These are phyloP conservation scores for Tephrocybe sp. DNA, from an alignment of 768 basidiomycete genomes.

Conservation along the genomic window DNA sequence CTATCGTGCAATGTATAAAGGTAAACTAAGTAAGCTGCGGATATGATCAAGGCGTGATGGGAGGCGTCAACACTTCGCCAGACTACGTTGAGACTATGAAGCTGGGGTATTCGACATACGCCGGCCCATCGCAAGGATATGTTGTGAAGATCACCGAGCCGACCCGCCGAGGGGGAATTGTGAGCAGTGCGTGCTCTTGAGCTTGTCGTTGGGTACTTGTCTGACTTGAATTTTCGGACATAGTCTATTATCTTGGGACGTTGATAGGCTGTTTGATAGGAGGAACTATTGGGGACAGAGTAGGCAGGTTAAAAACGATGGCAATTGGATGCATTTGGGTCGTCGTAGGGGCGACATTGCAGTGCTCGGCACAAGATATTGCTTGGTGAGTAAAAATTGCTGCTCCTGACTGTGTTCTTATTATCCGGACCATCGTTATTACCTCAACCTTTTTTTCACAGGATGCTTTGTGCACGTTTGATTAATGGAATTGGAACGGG, in stretches of 20 bases:
- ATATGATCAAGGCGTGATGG: constrained; percentile 49
- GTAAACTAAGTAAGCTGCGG: constrained; percentile 30
- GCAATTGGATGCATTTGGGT: constrained; percentile 37
- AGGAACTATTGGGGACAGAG: constrained; percentile 37
- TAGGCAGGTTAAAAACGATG: constrained; percentile 40
- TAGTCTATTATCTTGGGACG: constrained; percentile 41
- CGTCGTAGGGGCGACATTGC: constrained; percentile 37
- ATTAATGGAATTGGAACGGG: constrained; percentile 45
- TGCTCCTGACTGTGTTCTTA: no score
- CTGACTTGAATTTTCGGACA: no score
- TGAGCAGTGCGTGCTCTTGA: constrained; percentile 30
- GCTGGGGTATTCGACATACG: constrained; percentile 36
- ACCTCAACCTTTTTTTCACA: constrained; percentile 17
- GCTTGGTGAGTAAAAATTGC: constrained; percentile 38
- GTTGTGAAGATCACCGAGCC: constrained; percentile 40
- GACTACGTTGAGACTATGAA: constrained; percentile 40
- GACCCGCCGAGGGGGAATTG: constrained; percentile 42
- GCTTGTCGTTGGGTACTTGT: neutral
- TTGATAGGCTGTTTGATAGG: constrained; percentile 38
- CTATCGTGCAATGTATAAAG: neutral
- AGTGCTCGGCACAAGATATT: constrained; percentile 39
- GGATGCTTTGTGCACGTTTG: constrained; percentile 43
- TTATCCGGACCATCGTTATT: no score
- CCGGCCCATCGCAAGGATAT: constrained; percentile 37
- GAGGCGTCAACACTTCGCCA: constrained; percentile 43